A percentile compares a stretch with the other conserved stretches of the same genome.
phyloP scores from a whole-genome alignment of 495 filamentous ascomycete species.

The Ascodesmis nigricans region DNA sequence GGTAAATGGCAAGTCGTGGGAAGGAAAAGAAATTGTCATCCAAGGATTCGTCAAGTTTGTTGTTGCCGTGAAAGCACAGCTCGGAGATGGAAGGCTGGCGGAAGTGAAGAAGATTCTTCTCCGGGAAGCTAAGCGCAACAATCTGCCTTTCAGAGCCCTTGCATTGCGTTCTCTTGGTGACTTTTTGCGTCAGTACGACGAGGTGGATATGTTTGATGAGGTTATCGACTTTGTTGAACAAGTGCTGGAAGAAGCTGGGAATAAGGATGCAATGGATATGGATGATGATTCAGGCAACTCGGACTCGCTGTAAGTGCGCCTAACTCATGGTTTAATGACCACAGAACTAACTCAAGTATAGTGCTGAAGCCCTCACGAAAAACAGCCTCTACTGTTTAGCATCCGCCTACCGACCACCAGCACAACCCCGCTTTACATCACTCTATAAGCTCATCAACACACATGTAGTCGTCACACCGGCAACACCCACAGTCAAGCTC shows the following conservation, averaged over 20 bases:
- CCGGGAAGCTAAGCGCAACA: constrained; percentile 79
- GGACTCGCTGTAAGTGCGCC: constrained; percentile 11
- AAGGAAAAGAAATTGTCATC: constrained; percentile 79
- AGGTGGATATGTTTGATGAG: constrained; percentile 45
- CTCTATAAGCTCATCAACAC: constrained; percentile 8
- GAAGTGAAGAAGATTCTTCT: constrained; percentile 38
- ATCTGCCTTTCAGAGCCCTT: constrained; percentile 53
- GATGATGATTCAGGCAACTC: constrained; percentile 13
- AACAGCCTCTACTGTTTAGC: background rate
- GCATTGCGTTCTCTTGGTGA: constrained; percentile 51
- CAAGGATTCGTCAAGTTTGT: constrained; percentile 62
- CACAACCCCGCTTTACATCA: constrained; percentile 5
- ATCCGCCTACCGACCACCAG: constrained; percentile 2
- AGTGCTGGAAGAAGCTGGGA: constrained; percentile 33
- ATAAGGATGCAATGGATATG: constrained; percentile 43
- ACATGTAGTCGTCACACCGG: constrained; percentile 8
- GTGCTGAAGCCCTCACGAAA: background rate
- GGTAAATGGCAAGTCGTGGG: constrained; percentile 70
- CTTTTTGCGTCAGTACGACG: constrained; percentile 38
- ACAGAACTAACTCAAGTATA: constrained; percentile 7
- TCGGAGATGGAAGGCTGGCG: constrained; percentile 22
- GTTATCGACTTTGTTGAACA: constrained; percentile 39
- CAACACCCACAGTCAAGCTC: constrained; percentile 5
- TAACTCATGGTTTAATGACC: constrained; percentile 13
- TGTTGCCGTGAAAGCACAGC: constrained; percentile 35